Conservation (phyloP, 169 alveolate genomes). For the Eimeria praecox region DNA sequence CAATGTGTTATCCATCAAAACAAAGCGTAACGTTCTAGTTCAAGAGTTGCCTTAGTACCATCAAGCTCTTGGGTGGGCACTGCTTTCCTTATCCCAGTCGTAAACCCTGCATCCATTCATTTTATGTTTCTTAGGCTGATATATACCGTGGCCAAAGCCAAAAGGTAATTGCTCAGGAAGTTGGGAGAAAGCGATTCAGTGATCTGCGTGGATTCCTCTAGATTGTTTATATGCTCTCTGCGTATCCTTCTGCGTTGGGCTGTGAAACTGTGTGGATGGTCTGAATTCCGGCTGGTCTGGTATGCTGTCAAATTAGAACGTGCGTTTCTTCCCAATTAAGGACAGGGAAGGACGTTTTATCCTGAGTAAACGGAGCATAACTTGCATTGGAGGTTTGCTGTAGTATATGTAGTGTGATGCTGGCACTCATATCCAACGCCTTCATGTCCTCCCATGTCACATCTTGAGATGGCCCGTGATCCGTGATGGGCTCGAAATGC, state of each 20-base stretch:
- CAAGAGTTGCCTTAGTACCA: background rate
- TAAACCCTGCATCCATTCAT: background rate
- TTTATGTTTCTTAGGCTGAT: background rate
- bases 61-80: background rate
- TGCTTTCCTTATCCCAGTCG: background rate
- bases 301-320: background rate
- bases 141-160: background rate
- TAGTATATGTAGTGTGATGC: background rate
- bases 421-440: background rate
- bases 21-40: background rate
- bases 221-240: background rate
- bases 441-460: background rate
- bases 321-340: background rate
- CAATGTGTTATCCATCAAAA: background rate
- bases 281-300: background rate
- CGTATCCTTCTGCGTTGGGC: background rate
- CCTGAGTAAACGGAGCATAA: background rate
- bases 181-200: background rate
- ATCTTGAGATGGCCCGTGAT: background rate
- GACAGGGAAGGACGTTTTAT: background rate
- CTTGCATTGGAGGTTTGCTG: background rate
- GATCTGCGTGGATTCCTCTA: background rate
- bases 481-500: background rate
- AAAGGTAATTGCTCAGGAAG: background rate
- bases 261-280: background rate